Conservation (phyloP, 83 land plant genomes). For the Picea abies region DNA sequence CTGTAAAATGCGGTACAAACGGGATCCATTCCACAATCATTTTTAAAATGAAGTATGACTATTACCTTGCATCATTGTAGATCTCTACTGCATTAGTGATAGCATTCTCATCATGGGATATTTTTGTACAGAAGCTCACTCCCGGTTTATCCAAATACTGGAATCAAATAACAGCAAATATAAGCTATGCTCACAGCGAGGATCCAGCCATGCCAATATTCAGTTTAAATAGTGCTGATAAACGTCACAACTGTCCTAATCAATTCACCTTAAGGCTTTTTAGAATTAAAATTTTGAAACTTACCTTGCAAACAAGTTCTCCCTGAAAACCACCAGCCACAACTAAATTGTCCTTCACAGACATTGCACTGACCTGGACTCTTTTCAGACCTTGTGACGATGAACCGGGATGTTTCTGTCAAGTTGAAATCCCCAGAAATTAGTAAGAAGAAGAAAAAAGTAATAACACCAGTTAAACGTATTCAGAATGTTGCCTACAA, state of each 20-base stretch:
- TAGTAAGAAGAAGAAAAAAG: neutral
- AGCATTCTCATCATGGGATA: constrained; percentile 83
- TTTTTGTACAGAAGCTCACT: constrained; percentile 63
- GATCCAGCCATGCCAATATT: neutral
- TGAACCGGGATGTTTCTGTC: constrained; percentile 52
- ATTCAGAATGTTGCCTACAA: too few species aligned
- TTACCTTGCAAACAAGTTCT: constrained; percentile 97
- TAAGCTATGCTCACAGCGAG: neutral
- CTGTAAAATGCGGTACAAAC: neutral
- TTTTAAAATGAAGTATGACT: neutral
- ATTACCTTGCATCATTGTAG: constrained; percentile 56
- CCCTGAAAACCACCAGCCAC: constrained; percentile 98
- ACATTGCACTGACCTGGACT: constrained; percentile 91
- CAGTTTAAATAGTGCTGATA: too few species aligned
- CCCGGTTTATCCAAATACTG: constrained; percentile 72
- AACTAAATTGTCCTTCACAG: constrained; percentile 76
- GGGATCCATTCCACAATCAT: neutral
- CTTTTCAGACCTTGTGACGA: constrained; percentile 50
- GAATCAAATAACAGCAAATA: constrained; percentile 5
- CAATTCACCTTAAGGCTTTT: too few species aligned
- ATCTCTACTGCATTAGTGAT: constrained; percentile 84
- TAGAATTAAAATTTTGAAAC: neutral
- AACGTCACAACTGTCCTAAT: too few species aligned
- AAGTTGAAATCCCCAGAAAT: neutral
- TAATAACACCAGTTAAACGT: too few species aligned